These are phyloP conservation scores for Erysimum cheiri DNA, from an alignment of 441 rosid genomes.

Conservation along the genomic window DNA sequence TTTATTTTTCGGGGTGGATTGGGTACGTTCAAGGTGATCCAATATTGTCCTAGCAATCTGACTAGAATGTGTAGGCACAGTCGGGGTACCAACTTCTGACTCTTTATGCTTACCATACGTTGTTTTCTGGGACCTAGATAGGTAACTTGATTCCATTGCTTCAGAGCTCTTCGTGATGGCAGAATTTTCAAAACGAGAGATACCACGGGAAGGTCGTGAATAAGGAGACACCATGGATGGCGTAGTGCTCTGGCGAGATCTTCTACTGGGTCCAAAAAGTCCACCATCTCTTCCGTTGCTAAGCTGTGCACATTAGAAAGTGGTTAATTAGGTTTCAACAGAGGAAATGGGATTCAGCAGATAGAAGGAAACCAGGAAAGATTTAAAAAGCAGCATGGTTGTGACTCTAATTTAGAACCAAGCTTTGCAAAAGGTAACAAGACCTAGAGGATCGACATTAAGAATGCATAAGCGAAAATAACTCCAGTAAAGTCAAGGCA, in stretches of 20 bases:
- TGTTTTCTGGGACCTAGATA: slow-evolving; percentile 45
- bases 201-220: slow-evolving; percentile 46
- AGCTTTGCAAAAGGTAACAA: slow-evolving; percentile 35
- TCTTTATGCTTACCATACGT: slow-evolving; percentile 46
- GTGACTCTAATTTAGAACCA: slow-evolving; percentile 25
- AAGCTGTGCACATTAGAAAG: slow-evolving; percentile 44
- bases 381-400: slow-evolving; percentile 18
- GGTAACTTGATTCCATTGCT: slow-evolving; percentile 50
- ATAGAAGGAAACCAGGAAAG: slow-evolving; percentile 10
- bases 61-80: slow-evolving; percentile 75
- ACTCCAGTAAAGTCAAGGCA: slow-evolving; percentile 15
- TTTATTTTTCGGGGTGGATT: slow-evolving; percentile 70
- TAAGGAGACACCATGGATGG: slow-evolving; percentile 46
- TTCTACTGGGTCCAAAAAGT: slow-evolving; percentile 78
- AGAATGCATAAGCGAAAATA: slow-evolving; percentile 15
- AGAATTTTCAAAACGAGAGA: slow-evolving; percentile 49
- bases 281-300: slow-evolving; percentile 52
- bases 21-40: slow-evolving; percentile 78
- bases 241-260: slow-evolving; percentile 48
- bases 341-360: slow-evolving; percentile 11
- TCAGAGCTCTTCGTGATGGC: slow-evolving; percentile 52
- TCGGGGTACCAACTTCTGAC: slow-evolving; percentile 53
- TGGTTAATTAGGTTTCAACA: slow-evolving; percentile 22
- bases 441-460: slow-evolving; percentile 14
- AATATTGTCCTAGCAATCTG: slow-evolving; percentile 78